Conservation (phyloP, 768 basidiomycete genomes). For the Rubroboletus pulcherrimus region DNA sequence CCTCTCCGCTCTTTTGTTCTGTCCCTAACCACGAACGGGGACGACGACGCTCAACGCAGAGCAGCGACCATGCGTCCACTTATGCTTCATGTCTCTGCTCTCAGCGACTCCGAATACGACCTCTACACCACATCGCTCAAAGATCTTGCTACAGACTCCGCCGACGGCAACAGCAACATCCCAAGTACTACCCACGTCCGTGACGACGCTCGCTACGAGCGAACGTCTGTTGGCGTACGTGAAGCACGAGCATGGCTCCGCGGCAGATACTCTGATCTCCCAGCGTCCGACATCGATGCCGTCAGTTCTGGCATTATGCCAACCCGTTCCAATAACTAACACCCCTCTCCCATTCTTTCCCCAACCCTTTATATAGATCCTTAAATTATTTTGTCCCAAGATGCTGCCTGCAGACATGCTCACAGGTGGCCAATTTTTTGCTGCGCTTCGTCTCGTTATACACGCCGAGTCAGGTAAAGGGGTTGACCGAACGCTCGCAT, state of each 20-base stretch:
- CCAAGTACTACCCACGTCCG: conserved; percentile 6
- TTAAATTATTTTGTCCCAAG: conserved; percentile 59
- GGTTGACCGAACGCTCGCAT: conserved; percentile 63
- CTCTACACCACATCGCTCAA: conserved; percentile 59
- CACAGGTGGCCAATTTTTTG: conserved; percentile 73
- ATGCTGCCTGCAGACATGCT: conserved; percentile 51
- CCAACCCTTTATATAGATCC: conserved; percentile 42
- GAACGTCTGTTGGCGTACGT: conserved; percentile 50
- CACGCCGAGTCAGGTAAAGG: conserved; percentile 61
- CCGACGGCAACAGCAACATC: conserved; percentile 16
- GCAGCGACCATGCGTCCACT: conserved; percentile 52
- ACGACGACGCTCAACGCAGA: not conserved
- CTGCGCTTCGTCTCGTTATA: conserved; percentile 60
- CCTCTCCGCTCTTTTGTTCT: not conserved
- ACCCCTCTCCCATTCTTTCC: not conserved
- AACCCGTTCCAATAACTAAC: not conserved
- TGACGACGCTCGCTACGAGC: conserved; percentile 53
- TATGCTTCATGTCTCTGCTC: conserved; percentile 68
- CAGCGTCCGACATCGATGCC: conserved; percentile 51
- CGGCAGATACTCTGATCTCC: conserved; percentile 59
- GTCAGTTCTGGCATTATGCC: conserved; percentile 35
- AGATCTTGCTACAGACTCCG: conserved; percentile 44
- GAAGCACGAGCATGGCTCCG: conserved; percentile 75
- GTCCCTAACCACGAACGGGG: not conserved
- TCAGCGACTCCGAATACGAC: conserved; percentile 68